Base-by-base conservation (phyloP, 2,329 filamentous ascomycete genomes). In the Aspergillus eucalypticola region DNA sequence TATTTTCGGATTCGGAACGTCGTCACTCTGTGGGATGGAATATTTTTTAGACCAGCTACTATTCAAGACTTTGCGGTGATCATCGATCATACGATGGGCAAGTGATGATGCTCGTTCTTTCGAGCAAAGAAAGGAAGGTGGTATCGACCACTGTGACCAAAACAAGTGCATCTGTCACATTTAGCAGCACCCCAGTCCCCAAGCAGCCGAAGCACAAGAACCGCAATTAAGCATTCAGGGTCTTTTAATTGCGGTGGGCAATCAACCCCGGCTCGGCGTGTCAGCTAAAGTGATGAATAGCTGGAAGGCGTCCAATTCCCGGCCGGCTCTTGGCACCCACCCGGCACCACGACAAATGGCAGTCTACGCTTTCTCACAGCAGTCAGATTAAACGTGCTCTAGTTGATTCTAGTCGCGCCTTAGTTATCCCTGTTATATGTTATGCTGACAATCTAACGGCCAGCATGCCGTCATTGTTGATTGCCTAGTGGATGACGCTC, bases 211-310 rank as follows among this genome's bases (percentile, higher is more conserved):
- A 27, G n/a, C 19, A 49, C 19, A 21, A 44, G 27, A 54, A 29
- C 15, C 15, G 53, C 29, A 55, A 35, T 35, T 44, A 55, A 55
- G 53, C 53, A 55, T 55, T 55, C 53, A 55, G 53, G 53, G 53
- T 55, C 53, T 35, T 46, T 55, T 35, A 17, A 55, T 55, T 55
- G 39, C 53, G 25, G 39, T 55, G 53, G 53, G 53, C 53, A 46
- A 27, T 17, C 27, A 42, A 21, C 41, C 41, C 39, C 39, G 39
- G 53, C 42, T 55, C 44, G 46, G 53, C 53, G 53, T 55, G 41
- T 55, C 53, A 55, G 17, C 19, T 55, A 46, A 21, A 55, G 27
- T 55, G 25, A 21, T n/a, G 21, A 10, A 21, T 32, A 32, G 41
- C 25, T 27, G 41, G 17, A 44, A 17, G 41, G 10, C 46, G 25